Evolutionary conservation across 2,329 filamentous ascomycete species (phyloP), one percentile per base, ranked within the genome.

Genomic region (Raffaelea albimanens): DNA sequence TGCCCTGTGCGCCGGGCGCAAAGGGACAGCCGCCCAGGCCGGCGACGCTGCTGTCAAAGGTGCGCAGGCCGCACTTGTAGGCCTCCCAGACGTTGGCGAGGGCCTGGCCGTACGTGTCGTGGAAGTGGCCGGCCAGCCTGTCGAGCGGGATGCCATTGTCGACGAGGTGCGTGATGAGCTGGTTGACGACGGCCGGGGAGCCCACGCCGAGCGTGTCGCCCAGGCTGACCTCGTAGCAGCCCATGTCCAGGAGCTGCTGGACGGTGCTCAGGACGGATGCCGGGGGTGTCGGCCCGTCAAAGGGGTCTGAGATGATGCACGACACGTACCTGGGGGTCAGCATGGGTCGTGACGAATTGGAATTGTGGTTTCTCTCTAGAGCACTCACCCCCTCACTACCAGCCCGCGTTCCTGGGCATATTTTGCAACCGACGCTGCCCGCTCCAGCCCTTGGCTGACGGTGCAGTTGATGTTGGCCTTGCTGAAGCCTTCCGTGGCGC

Each of bases 401-500:
- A 46, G 25, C 3, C 44, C 44, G 14, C 22, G 29, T 3, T 18
- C 20, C 25, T 22, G 22, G 11, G 44, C 44, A 9, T 19, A 18
- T 36, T 45, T 40, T 2, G 36, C 21, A 22, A 25, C 23, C 5
- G 22, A n/a, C 13, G 39, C 36, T 8, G 44, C 44, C 16, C 33
- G 23, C 19, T 10, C 36, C 13, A 46, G 16, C 8, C 36, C 44
- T n/a, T 46, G 22, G 11, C 34, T 38, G 14, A 46, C 44, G 25
- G 23, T 41, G 69, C 85, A 87, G 65, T 91, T 91, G 44, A 88
- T 82, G 65, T 93, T 93, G 65, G 81, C 83, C 54, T 82, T 77
- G 3, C 83, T 84, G 64, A 93, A 93, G 42, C 75, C 72, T 64
- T 93, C 87, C 16, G 85, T 90, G 0, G 87, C 87, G 2, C 85